phyloP scores from a whole-genome alignment of 768 basidiomycete genomes.

The Leucosporidium yakuticum region DNA sequence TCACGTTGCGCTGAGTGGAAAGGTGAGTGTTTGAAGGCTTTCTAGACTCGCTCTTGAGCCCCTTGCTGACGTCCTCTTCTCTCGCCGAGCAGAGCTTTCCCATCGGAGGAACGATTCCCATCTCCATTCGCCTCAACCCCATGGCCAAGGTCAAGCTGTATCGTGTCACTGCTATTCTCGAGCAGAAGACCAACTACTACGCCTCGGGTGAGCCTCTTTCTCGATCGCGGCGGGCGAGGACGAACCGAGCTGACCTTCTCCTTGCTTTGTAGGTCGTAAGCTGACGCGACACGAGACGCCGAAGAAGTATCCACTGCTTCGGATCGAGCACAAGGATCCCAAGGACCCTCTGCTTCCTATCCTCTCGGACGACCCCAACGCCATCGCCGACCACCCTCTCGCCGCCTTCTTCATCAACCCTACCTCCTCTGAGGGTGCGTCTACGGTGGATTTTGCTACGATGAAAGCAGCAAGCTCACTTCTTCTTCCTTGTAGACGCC shows the following conservation, averaged over 20 bases:
- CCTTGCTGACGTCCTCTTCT: not conserved
- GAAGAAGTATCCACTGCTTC: conserved; percentile 57
- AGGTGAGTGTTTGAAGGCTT: conserved; percentile 16
- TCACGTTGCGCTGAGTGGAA: conserved; percentile 36
- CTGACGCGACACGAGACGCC: conserved; percentile 65
- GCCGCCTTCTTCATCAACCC: conserved; percentile 44
- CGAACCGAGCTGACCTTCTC: not conserved
- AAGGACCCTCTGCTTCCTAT: conserved; percentile 71
- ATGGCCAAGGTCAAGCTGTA: conserved; percentile 75
- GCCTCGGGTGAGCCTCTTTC: conserved; percentile 21
- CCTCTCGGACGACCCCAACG: conserved; percentile 60
- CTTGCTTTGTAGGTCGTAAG: conserved; percentile 46
- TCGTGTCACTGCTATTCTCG: conserved; percentile 63
- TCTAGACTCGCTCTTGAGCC: not conserved
- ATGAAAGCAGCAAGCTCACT: not conserved
- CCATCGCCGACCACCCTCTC: conserved; percentile 60
- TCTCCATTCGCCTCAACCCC: conserved; percentile 75
- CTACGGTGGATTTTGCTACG: not conserved
- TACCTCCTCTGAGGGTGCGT: conserved; percentile 55
- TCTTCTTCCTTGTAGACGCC: conserved; percentile 36
- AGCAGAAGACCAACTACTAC: conserved; percentile 55
- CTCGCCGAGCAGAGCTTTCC: conserved; percentile 69
- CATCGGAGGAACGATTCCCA: conserved; percentile 72
- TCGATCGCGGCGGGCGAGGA: not conserved
- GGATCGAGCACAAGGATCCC: conserved; percentile 56